Base-by-base conservation (phyloP, 768 basidiomycete genomes). In the Symmetrospora coprosmae region DNA sequence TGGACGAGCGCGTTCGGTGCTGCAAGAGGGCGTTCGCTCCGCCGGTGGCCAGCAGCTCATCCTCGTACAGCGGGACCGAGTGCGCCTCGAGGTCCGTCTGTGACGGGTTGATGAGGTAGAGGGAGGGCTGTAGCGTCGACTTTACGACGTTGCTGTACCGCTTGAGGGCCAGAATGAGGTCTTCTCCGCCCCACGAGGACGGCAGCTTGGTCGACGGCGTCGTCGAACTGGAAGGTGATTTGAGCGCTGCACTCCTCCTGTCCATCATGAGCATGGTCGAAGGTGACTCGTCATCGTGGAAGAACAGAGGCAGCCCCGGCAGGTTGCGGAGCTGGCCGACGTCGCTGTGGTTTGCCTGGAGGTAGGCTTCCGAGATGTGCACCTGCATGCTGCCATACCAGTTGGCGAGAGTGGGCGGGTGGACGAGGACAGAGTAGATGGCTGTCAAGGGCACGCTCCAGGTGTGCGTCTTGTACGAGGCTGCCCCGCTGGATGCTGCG, bases 271-370 rank as follows among this genome's bases (percentile, higher is more conserved):
- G 65, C 4, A 73, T 49, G 21, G 72, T 71, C 2, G 89, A 90
- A 31, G 80, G 80, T 0, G 89, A 91, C 72, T 96, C 91, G 67
- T 97, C 91, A 70, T 97, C 94, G 72, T 97, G 94, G 72, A 97
- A 97, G 72, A 90, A 82, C 2, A 99, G 79, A 0, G 86, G 87
- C 0, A 90, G 87, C 0, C 94, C 78, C 1, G 89, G 86, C 19
- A 34, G 45, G 35, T 61, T 35, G 17, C 30, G 25, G 46, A 47
- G 41, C 41, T 61, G 39, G 33, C 21, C 14, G 23, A 33, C 31
- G 45, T 27, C 27, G 23, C 27, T 25, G 17, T 25, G 40, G 28
- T 43, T 25, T 8, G 55, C 28, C n/a, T 43, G 14, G 27, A 40
- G 25, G 49, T 84, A 81, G 30, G 85, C 84, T 66, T 82, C 86